phyloP scores from a whole-genome alignment of 2,329 filamentous ascomycete species.

The Penicillium olsonii region DNA sequence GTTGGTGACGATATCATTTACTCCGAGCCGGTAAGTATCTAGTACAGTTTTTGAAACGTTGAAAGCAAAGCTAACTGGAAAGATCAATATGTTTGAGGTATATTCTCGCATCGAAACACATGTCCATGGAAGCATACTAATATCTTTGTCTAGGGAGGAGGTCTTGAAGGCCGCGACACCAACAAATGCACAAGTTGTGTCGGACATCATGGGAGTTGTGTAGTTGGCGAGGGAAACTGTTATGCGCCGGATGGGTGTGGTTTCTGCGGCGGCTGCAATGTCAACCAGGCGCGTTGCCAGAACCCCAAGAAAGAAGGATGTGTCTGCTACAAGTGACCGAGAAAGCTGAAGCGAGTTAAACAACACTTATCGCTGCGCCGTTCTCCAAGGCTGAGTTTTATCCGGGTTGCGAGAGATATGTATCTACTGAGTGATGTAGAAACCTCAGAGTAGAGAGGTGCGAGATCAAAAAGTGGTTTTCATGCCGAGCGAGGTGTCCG shows the following conservation, averaged over 20 bases:
- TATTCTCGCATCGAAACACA: background rate
- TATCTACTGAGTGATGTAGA: no score
- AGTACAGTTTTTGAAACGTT: no score
- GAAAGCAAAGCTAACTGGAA: background rate
- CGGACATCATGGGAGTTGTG: conserved; percentile 7
- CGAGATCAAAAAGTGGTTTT: no score
- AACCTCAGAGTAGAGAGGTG: no score
- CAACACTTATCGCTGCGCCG: no score
- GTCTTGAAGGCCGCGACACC: conserved; percentile 1
- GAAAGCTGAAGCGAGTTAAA: background rate
- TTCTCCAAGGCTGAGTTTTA: no score
- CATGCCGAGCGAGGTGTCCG: no score
- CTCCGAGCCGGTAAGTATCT: background rate
- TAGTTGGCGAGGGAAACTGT: conserved; percentile 3
- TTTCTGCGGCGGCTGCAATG: conserved; percentile 2
- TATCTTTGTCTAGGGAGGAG: background rate
- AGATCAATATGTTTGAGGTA: conserved; percentile 2
- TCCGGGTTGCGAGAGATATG: no score
- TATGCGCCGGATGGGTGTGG: conserved; percentile 3
- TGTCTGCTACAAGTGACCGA: conserved; percentile 3
- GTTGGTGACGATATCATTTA: background rate
- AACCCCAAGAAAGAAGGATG: conserved; percentile 4
- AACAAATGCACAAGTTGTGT: conserved; percentile 4
- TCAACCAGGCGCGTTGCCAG: conserved; percentile 4
- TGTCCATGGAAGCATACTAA: background rate